phyloP scores from a whole-genome alignment of 2,329 filamentous ascomycete genomes.

The Epichloe glyceriae region DNA sequence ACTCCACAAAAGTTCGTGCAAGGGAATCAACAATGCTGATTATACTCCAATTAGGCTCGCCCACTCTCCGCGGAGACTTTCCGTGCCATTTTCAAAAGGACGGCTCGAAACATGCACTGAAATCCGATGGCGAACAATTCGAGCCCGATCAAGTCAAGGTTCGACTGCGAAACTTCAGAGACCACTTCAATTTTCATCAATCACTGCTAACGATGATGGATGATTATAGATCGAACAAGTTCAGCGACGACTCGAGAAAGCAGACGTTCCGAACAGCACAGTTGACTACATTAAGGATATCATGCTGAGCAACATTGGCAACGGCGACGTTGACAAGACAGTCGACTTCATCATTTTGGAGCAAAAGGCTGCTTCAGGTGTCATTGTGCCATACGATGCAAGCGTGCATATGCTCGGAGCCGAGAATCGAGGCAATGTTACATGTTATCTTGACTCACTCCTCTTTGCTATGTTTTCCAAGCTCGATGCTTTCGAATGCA shows the following conservation, averaged over 20 bases:
- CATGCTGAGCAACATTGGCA: slow-evolving; percentile 49
- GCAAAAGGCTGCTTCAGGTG: slow-evolving; percentile 68
- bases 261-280: slow-evolving; percentile 32
- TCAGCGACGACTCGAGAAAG: slow-evolving; percentile 25
- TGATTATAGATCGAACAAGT: slow-evolving; percentile 29
- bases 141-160: slow-evolving; percentile 23
- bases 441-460: slow-evolving; percentile 87
- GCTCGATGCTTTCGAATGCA: slow-evolving; percentile 81
- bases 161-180: background rate
- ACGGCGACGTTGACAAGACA: slow-evolving; percentile 60
- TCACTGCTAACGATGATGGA: background rate
- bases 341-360: slow-evolving; percentile 66
- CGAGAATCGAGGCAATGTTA: slow-evolving; percentile 72
- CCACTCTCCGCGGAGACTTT: slow-evolving; percentile 44
- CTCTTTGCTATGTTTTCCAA: slow-evolving; percentile 94
- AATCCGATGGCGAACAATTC: slow-evolving; percentile 21
- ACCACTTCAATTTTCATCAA: background rate
- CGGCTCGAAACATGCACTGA: slow-evolving; percentile 34
- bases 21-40: background rate
- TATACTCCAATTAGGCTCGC: slow-evolving; percentile 26
- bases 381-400: slow-evolving; percentile 63
- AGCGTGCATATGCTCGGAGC: slow-evolving; percentile 66
- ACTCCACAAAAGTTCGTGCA: background rate
- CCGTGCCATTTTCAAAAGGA: slow-evolving; percentile 53
- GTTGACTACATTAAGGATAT: slow-evolving; percentile 45